Conservation (phyloP, 2,329 filamentous ascomycete genomes). For the Neofusicoccum sp. region DNA sequence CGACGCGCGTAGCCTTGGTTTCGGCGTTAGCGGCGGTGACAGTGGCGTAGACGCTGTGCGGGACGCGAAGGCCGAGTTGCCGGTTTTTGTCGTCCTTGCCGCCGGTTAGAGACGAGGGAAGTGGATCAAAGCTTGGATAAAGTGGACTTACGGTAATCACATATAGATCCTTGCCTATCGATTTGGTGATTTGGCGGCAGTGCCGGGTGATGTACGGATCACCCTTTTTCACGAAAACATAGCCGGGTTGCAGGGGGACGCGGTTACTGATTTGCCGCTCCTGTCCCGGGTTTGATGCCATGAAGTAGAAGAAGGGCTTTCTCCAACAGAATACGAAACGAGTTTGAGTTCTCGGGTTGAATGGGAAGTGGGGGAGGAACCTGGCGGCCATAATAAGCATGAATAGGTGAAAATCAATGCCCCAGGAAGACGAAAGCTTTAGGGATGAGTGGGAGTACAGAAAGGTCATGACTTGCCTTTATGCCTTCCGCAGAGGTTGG, state of each 20-base stretch:
- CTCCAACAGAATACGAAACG: background rate
- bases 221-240: conserved; percentile 43
- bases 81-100: conserved; percentile 27
- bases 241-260: conserved; percentile 28
- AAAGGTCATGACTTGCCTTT: background rate
- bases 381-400: background rate
- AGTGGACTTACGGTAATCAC: background rate
- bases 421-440: too few relatives aligned
- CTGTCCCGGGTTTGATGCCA: background rate
- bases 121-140: background rate
- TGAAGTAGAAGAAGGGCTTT: background rate
- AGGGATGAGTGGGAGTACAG: background rate
- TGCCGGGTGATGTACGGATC: conserved; percentile 45
- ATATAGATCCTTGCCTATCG: conserved; percentile 5
- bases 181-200: conserved; percentile 24
- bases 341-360: background rate
- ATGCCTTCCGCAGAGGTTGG: background rate
- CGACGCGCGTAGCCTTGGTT: conserved; percentile 42
- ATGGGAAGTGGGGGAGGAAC: background rate
- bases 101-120: conserved; percentile 3
- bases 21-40: conserved; percentile 40
- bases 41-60: conserved; percentile 35
- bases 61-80: conserved; percentile 44
- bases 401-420: background rate
- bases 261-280: background rate